Percentiles rank a stretch among this genome's conserved stretches.
Conservation (phyloP, 1,284 basidiomycete species). For the Cryptococcus depauperatus region DNA sequence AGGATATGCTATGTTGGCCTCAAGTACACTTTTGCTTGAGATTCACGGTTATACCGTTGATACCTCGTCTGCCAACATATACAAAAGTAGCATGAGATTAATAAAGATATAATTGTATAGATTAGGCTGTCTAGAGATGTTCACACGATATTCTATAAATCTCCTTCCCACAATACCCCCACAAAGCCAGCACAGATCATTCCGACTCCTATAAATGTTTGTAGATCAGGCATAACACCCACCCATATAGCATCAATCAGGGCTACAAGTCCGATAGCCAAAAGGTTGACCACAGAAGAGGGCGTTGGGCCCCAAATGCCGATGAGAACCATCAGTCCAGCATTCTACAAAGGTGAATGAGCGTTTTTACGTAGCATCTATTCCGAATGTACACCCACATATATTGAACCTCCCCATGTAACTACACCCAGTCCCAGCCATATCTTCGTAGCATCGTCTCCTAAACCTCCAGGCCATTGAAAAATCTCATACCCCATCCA, state of each 20-base stretch:
- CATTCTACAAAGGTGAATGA: constrained; percentile 29
- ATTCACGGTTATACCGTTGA: too few relatives aligned
- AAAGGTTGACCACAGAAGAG: constrained; percentile 43
- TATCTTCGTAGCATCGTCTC: constrained; percentile 9
- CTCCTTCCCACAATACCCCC: constrained; percentile 40
- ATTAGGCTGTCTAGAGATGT: too few relatives aligned
- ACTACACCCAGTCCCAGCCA: constrained; percentile 29
- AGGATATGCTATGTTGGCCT: too few relatives aligned
- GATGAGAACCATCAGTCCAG: constrained; percentile 45
- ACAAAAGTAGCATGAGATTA: neutral
- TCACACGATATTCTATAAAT: constrained; percentile 14
- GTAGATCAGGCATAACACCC: constrained; percentile 30
- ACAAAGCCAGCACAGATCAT: constrained; percentile 44
- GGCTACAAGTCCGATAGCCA: constrained; percentile 44
- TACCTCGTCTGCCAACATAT: neutral
- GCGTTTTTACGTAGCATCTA: too few relatives aligned
- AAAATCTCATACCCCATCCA: constrained; percentile 37
- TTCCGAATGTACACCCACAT: constrained; percentile 34
- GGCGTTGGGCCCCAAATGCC: constrained; percentile 44
- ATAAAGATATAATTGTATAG: too few relatives aligned
- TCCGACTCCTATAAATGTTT: constrained; percentile 38
- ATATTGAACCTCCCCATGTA: constrained; percentile 34
- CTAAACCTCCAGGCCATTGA: constrained; percentile 17
- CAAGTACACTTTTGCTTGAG: too few relatives aligned
- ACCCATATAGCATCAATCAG: constrained; percentile 40